A percentile compares a stretch with the other conserved stretches of the same genome.
Conservation (phyloP, 108 stramenopile genomes). For the Cylindrotheca closterium region DNA sequence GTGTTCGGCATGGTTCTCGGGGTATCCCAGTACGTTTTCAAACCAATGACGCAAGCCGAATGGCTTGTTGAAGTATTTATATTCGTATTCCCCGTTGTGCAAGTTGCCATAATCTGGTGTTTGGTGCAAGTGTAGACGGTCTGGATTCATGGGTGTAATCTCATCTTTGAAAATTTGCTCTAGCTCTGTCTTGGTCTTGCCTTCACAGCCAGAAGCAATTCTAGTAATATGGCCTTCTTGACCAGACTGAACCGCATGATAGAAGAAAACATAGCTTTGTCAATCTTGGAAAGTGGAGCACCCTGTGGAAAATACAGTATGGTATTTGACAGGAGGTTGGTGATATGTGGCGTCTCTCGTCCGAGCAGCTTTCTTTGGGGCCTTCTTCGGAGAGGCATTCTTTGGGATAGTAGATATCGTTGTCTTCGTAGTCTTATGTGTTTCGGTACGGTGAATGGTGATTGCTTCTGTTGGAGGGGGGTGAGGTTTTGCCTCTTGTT, state of each 20-base stretch:
- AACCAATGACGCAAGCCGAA: conserved; percentile 86
- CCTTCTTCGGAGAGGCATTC: too few species aligned
- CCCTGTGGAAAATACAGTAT: conserved; percentile 81
- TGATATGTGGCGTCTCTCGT: too few species aligned
- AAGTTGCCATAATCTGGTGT: conserved; percentile 65
- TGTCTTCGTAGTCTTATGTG: too few species aligned
- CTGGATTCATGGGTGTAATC: background rate
- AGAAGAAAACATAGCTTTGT: conserved; percentile 91
- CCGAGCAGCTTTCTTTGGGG: too few species aligned
- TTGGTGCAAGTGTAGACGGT: conserved; percentile 1
- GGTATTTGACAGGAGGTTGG: too few species aligned
- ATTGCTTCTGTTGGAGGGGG: too few species aligned
- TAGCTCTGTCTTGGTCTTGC: conserved; percentile 9
- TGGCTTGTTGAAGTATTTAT: conserved; percentile 91
- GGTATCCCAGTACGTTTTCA: conserved; percentile 57
- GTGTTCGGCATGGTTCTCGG: conserved; percentile 36
- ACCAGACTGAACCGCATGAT: conserved; percentile 59
- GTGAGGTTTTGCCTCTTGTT: too few species aligned
- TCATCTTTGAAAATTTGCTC: background rate
- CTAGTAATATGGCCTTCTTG: conserved; percentile 88
- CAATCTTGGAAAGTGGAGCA: conserved; percentile 91
- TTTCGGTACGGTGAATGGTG: too few species aligned
- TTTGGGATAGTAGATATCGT: too few species aligned
- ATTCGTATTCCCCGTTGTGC: too few species aligned
- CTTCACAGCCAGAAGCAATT: conserved; percentile 71